Base-by-base conservation (phyloP, 495 filamentous ascomycete species). In the Pseudevernia furfuracea region DNA sequence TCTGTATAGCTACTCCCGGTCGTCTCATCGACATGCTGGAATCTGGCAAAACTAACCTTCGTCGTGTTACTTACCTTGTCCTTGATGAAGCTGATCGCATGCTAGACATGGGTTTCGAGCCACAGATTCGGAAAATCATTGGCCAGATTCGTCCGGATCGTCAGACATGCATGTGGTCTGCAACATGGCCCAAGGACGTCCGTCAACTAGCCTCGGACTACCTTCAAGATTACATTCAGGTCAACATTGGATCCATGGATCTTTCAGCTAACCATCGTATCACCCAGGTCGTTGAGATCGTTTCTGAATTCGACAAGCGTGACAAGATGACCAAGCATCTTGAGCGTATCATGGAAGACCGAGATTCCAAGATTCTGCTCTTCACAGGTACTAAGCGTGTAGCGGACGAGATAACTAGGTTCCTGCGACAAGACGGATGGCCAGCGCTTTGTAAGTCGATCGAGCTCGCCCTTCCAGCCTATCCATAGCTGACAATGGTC, bases 151-250 rank as follows among this genome's bases (percentile, higher is more conserved):
- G 94, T 68, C 94, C 94, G 65, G 94, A 98, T 75, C 89, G 94
- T 82, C 94, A 98, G 72, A 98, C 94, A 66, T 96, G 92, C 85
- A 98, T 98, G 94, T 98, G 94, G 94, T 98, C 94, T 63, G 94
- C 94, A 70, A 98, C 94, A 11, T 98, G 94, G 94, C 94, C 94
- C 67, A 98, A 97, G 85, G 94, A 98, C 75, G 93, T 98, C 69
- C 92, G 94, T 70, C 88, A 90, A 73, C 81, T 97, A 64, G 94
- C 94, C n/a, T 82, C 89, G 39, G 94, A 98, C 74, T 98, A 95
- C 82, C 84, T 96, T 69, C 87, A 87, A 71, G 88, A 98, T 73
- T 97, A 93, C 79, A 98, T 98, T 72, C 94, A 98, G 78, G 94
- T 97, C 76, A 98, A 97, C 80, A 93, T 98, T 75, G 94, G 94